Percentiles rank a stretch among this genome's conserved stretches.
Evolutionary conservation across 805 yeast genomes (phyloP).

Genomic region (Nakazawaea ambrosiae): DNA sequence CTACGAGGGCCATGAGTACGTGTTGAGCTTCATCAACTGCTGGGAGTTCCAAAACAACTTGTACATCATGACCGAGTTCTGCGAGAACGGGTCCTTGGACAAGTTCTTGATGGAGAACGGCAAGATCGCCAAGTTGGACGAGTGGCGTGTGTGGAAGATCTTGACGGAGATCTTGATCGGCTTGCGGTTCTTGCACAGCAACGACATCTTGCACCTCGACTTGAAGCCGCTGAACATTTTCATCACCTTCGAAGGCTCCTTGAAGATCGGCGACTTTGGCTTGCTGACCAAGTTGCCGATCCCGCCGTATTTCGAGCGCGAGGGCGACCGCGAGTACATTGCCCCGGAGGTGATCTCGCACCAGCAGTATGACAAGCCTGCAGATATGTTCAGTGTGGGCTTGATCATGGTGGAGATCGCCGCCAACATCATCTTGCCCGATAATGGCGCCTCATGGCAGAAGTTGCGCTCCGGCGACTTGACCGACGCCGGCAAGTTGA

Average conservation of each 20-base stretch:
- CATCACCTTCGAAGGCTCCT: conserved; percentile 87
- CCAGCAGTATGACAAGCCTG: conserved; percentile 81
- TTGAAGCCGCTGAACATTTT: conserved; percentile 93
- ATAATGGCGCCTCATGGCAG: conserved; percentile 96
- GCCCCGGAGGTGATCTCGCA: conserved; percentile 91
- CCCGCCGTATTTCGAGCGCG: conserved; percentile 71
- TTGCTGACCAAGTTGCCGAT: conserved; percentile 81
- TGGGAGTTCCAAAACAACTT: conserved; percentile 76
- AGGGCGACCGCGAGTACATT: conserved; percentile 95
- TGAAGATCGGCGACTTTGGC: conserved; percentile 96
- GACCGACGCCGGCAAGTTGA: conserved; percentile 86
- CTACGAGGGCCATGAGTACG: conserved; percentile 67
- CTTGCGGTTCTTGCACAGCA: conserved; percentile 69
- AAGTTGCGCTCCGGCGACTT: conserved; percentile 91
- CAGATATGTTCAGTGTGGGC: conserved; percentile 93
- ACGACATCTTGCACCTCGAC: conserved; percentile 77
- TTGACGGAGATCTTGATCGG: conserved; percentile 79
- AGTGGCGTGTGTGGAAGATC: conserved; percentile 97
- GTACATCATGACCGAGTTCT: conserved; percentile 90
- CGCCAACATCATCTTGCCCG: conserved; percentile 90
- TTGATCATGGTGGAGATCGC: conserved; percentile 91
- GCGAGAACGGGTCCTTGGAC: conserved; percentile 86
- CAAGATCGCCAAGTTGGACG: conserved; percentile 74
- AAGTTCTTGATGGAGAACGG: conserved; percentile 74
- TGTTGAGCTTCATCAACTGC: conserved; percentile 71